These are phyloP conservation scores for Penicillium taxi DNA, from an alignment of 495 filamentous ascomycete species.

Conservation along the genomic window DNA sequence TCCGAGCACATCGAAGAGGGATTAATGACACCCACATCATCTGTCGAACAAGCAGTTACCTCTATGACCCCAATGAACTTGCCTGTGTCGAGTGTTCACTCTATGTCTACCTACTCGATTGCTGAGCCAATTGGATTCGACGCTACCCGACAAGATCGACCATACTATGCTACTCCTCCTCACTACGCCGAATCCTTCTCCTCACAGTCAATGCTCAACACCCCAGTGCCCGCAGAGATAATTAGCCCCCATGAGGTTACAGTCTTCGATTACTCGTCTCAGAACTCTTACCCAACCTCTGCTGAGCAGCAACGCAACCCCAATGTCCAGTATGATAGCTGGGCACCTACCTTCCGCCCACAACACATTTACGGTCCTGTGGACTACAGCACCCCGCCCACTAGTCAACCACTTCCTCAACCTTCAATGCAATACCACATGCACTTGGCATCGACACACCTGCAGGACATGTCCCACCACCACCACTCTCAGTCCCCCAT, in stretches of 20 bases:
- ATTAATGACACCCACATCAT: slow-evolving; percentile 26
- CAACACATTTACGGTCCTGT: slow-evolving; percentile 33
- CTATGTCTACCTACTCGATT: slow-evolving; percentile 23
- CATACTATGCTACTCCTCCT: slow-evolving; percentile 24
- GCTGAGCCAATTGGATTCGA: slow-evolving; percentile 29
- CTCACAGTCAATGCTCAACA: slow-evolving; percentile 26
- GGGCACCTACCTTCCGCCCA: slow-evolving; percentile 34
- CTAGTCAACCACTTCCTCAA: slow-evolving; percentile 20
- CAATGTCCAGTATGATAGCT: slow-evolving; percentile 26
- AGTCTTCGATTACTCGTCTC: slow-evolving; percentile 27
- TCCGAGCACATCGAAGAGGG: slow-evolving; percentile 25
- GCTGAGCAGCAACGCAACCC: slow-evolving; percentile 19
- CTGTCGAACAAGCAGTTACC: slow-evolving; percentile 22
- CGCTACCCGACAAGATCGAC: slow-evolving; percentile 22
- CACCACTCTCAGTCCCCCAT: slow-evolving; percentile 14
- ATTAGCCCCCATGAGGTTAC: slow-evolving; percentile 28
- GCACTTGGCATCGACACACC: slow-evolving; percentile 22
- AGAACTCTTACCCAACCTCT: slow-evolving; percentile 21
- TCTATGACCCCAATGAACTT: slow-evolving; percentile 24
- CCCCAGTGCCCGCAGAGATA: slow-evolving; percentile 22
- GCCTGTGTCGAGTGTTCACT: slow-evolving; percentile 7
- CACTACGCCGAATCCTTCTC: slow-evolving; percentile 33
- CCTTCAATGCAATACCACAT: slow-evolving; percentile 28
- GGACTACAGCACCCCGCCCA: slow-evolving; percentile 21
- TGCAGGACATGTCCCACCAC: slow-evolving; percentile 25